phyloP scores from a whole-genome alignment of 1,284 basidiomycete species.

The Ceratobasidium sp. region DNA sequence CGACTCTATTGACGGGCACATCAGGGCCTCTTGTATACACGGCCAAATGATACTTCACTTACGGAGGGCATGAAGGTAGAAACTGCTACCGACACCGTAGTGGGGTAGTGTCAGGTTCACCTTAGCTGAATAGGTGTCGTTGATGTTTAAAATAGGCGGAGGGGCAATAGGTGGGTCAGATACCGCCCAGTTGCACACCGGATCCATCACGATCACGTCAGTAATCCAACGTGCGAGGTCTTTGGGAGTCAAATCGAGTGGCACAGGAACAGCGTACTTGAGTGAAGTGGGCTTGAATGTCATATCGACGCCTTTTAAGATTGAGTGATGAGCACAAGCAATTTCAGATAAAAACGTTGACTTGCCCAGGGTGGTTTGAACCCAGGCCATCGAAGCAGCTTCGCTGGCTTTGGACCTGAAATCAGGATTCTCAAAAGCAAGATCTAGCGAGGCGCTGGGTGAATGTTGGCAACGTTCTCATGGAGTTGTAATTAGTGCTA shows the following conservation, averaged over 20 bases:
- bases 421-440: background rate
- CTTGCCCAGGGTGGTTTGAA: conserved; percentile 32
- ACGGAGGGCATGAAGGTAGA: background rate
- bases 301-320: conserved; percentile 20
- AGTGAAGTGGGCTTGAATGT: conserved; percentile 21
- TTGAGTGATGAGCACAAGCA: background rate
- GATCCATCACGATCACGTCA: conserved; percentile 39
- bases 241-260: conserved; percentile 15
- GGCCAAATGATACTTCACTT: background rate
- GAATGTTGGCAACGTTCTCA: background rate
- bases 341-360: background rate
- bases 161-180: conserved; percentile 24
- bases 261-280: conserved; percentile 33
- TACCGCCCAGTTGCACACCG: conserved; percentile 35
- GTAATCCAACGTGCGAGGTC: conserved; percentile 27
- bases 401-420: conserved; percentile 10
- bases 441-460: background rate
- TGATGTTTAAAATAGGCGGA: background rate
- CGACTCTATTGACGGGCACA: background rate
- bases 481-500: background rate
- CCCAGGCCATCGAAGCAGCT: conserved; percentile 39
- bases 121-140: background rate
- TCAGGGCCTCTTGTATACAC: background rate
- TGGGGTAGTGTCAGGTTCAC: conserved; percentile 20
- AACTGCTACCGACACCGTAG: background rate